Evolutionary conservation across 495 filamentous ascomycete genomes (phyloP).

Genomic region (Penicillium turbatum): DNA sequence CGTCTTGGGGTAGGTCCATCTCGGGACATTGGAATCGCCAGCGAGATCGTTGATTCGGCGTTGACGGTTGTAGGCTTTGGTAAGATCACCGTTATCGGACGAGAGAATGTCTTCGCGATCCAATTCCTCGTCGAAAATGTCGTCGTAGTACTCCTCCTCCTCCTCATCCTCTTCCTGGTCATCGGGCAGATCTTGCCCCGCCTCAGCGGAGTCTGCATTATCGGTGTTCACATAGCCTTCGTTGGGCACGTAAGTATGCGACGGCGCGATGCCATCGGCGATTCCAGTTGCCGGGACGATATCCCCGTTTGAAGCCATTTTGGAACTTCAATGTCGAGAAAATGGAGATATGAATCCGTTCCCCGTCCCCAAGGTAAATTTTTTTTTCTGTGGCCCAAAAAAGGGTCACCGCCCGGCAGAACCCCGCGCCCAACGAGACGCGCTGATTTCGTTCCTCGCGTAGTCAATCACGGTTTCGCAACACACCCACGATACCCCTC

Average conservation of each 20-base stretch:
- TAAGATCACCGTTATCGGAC: conserved; percentile 63
- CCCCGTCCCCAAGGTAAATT: conserved; percentile 7
- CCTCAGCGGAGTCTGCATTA: conserved; percentile 28
- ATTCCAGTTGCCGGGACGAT: conserved; percentile 22
- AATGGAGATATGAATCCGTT: background rate
- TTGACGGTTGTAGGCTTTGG: conserved; percentile 90
- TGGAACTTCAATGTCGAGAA: conserved; percentile 11
- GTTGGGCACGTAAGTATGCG: conserved; percentile 52
- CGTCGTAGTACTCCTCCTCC: conserved; percentile 55
- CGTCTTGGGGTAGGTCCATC: conserved; percentile 62
- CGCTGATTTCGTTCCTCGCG: conserved; percentile 25
- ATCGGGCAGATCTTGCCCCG: conserved; percentile 34
- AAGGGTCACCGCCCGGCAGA: conserved; percentile 39
- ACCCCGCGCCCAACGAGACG: conserved; percentile 40
- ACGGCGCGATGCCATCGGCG: conserved; percentile 47
- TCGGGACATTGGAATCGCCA: conserved; percentile 50
- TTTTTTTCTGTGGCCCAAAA: conserved; percentile 38
- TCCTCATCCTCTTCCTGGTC: conserved; percentile 37
- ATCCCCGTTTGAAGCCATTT: conserved; percentile 27
- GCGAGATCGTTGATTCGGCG: conserved; percentile 55
- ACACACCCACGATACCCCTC: conserved; percentile 3
- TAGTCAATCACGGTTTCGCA: conserved; percentile 15
- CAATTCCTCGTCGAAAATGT: conserved; percentile 53
- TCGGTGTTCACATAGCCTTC: conserved; percentile 47
- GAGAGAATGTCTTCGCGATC: conserved; percentile 56